Conservation (phyloP, 1,284 basidiomycete genomes). For the Caloboletus inedulis region DNA sequence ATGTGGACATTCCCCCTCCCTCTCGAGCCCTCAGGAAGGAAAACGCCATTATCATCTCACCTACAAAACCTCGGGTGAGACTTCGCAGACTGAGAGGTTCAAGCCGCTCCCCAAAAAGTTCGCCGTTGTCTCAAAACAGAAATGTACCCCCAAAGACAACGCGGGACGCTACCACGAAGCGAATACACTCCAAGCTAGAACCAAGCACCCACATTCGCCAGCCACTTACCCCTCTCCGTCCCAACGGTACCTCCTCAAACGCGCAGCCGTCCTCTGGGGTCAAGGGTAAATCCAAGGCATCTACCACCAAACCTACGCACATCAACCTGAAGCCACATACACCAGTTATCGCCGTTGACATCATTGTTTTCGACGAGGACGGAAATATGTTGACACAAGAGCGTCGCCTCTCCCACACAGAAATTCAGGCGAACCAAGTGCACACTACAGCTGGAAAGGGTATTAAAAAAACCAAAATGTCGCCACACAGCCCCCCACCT, state of each 20-base stretch:
- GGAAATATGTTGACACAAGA: slow-evolving; percentile 59
- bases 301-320: slow-evolving; percentile 31
- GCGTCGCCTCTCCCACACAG: slow-evolving; percentile 42
- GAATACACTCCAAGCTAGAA: slow-evolving; percentile 14
- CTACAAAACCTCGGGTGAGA: slow-evolving; percentile 15
- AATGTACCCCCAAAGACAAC: slow-evolving; percentile 8
- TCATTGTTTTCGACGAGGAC: slow-evolving; percentile 56
- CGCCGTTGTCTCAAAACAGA: slow-evolving; percentile 18
- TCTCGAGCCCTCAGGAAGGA: slow-evolving; percentile 21
- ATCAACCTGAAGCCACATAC: slow-evolving; percentile 38
- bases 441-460: slow-evolving; percentile 5
- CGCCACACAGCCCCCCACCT: slow-evolving; percentile 3
- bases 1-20: slow-evolving; percentile 4
- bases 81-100: slow-evolving; percentile 14
- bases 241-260: slow-evolving; percentile 16
- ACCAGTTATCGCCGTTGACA: slow-evolving; percentile 60
- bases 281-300: slow-evolving; percentile 30
- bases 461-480: slow-evolving; percentile 3
- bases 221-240: slow-evolving; percentile 32
- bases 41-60: slow-evolving; percentile 26
- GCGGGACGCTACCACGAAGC: slow-evolving; percentile 10
- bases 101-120: slow-evolving; percentile 16
- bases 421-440: slow-evolving; percentile 31
- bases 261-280: neutral
- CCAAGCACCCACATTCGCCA: slow-evolving; percentile 19